Evolutionary conservation across 768 basidiomycete genomes (phyloP).

Genomic region (Pleurotus salmoneostramineus): DNA sequence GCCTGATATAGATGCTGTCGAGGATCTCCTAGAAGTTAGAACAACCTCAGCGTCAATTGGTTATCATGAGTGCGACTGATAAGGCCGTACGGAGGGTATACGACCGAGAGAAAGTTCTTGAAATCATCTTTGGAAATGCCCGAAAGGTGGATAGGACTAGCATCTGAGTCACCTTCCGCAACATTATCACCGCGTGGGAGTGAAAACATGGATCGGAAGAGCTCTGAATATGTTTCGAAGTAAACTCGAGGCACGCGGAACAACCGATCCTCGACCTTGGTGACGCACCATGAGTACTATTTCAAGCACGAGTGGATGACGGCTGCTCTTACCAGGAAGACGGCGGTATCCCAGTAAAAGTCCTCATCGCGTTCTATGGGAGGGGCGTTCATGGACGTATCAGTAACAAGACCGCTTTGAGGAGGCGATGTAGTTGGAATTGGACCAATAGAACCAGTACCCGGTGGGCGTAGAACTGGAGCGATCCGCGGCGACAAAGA

Average conservation of each 20-base stretch:
- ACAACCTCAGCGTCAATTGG: background rate
- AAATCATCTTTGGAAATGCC: background rate
- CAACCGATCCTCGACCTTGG: constrained; percentile 30
- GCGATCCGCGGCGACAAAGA: no score
- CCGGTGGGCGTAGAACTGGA: no score
- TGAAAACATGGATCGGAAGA: constrained; percentile 29
- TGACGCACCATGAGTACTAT: background rate
- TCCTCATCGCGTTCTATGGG: background rate
- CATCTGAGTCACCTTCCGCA: background rate
- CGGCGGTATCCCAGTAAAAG: background rate
- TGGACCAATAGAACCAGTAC: no score
- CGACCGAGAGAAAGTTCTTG: background rate
- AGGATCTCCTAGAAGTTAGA: background rate
- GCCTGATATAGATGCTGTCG: background rate
- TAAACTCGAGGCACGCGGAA: constrained; percentile 34
- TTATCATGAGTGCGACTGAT: background rate
- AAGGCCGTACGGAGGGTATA: background rate
- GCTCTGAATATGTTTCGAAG: constrained; percentile 27
- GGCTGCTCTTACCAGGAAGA: background rate
- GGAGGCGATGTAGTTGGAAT: no score
- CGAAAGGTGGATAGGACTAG: background rate
- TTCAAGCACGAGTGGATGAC: background rate
- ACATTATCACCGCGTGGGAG: constrained; percentile 16
- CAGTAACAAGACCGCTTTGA: no score
- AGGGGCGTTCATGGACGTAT: no score